Conservation (phyloP, 2,329 filamentous ascomycete species). For the Zymoseptoria passerinii region DNA sequence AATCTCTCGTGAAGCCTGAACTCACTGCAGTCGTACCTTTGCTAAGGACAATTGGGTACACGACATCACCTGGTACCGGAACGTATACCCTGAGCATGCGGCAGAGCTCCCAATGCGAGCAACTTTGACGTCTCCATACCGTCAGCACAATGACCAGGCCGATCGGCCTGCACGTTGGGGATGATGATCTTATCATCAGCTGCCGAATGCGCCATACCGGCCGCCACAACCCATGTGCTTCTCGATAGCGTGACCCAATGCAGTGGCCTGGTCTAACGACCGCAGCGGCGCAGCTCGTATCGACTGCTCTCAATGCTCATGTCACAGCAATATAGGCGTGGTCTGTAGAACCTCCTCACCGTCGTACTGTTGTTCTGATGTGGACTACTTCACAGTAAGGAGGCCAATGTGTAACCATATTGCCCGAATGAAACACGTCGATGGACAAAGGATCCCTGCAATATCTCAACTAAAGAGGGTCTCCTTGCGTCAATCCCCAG, state of each 20-base stretch:
- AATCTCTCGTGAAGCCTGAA: not conserved
- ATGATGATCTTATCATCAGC: slow-evolving; percentile 11
- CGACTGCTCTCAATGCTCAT: not conserved
- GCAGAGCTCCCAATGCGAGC: not conserved
- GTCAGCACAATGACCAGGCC: not conserved
- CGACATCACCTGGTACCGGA: not conserved
- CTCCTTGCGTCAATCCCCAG: slow-evolving; percentile 11
- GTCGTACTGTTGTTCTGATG: slow-evolving; percentile 10
- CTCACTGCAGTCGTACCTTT: not conserved
- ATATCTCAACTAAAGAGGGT: slow-evolving; percentile 11
- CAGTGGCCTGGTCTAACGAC: not conserved
- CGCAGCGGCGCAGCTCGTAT: not conserved
- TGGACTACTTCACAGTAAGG: slow-evolving; percentile 10
- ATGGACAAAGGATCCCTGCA: slow-evolving; percentile 13
- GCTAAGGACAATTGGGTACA: not conserved
- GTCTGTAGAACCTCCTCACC: slow-evolving; percentile 9
- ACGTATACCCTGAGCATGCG: not conserved
- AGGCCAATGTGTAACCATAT: slow-evolving; percentile 9
- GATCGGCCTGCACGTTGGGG: slow-evolving; percentile 1
- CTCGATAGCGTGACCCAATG: slow-evolving; percentile 14
- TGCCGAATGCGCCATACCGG: not conserved
- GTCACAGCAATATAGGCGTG: slow-evolving; percentile 5
- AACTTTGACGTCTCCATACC: not conserved
- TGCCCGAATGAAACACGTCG: slow-evolving; percentile 6
- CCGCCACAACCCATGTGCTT: slow-evolving; percentile 5